Evolutionary conservation across 1,139 yeast genomes (phyloP).

Genomic region (Candida tunisiensis): DNA sequence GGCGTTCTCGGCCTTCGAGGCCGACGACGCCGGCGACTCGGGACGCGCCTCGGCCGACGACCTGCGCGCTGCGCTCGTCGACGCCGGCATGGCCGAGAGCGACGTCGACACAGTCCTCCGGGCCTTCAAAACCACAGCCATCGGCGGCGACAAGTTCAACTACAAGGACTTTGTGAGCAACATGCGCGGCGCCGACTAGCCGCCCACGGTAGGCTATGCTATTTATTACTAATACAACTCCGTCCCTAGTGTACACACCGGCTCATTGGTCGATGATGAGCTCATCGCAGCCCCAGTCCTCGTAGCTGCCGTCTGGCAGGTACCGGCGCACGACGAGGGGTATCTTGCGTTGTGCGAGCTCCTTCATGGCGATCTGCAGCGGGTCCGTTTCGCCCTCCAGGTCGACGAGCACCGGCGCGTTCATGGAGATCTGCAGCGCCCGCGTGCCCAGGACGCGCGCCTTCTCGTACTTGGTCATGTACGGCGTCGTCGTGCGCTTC

Average conservation of each 20-base stretch:
- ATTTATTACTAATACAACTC: too few relatives aligned
- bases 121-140: conserved; percentile 36
- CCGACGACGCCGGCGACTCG: conserved; percentile 16
- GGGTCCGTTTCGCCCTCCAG: conserved; percentile 99
- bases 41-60: not conserved
- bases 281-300: conserved; percentile 99
- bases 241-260: not conserved
- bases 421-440: conserved; percentile 91
- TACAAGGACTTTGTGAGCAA: conserved; percentile 25
- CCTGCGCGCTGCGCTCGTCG: conserved; percentile 16
- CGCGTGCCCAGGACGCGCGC: conserved; percentile 95
- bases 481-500: conserved; percentile 86
- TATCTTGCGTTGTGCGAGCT: conserved; percentile 81
- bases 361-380: conserved; percentile 95
- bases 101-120: conserved; percentile 36
- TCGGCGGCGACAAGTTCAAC: conserved; percentile 48
- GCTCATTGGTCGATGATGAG: conserved; percentile 65
- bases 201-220: too few relatives aligned
- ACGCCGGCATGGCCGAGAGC: conserved; percentile 33
- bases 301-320: conserved; percentile 91
- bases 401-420: conserved; percentile 96
- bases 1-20: conserved; percentile 47
- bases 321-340: conserved; percentile 93
- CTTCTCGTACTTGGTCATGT: conserved; percentile 96
- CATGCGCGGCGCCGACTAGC: not conserved